Evolutionary conservation across 805 yeast genomes (phyloP), one percentile per base, ranked within the genome.

Genomic region (Starmerella davenportii): DNA sequence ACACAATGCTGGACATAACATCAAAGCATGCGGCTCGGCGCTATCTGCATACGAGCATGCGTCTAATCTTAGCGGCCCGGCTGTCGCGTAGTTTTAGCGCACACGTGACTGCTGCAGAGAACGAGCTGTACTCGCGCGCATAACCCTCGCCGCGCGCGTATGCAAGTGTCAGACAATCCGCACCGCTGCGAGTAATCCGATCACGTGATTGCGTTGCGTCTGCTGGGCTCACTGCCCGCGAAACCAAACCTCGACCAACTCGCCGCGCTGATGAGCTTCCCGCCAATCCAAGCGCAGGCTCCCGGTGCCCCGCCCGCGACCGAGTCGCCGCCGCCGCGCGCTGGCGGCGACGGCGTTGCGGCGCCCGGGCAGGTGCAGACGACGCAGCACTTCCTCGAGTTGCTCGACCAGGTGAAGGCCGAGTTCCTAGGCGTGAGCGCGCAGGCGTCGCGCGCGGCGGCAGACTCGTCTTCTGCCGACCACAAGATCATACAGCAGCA

Each of bases 381-480:
- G 11, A 34, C 43, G 24, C 38, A 41, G 21, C 61, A 64, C 37
- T 54, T 80, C 53, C 71, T 74, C 54, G 96, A 87, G 60, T 69
- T 87, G 45, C 66, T 87, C 51, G 95, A 87, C 36, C 94, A 92
- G 31, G 76, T 87, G 55, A 80, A 82, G 60, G 80, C 76, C 55
- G 98, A 87, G 64, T 85, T 85, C 50, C 87, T 81, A 51, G 71
- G 70, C 47, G 78, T 85, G 37, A 69, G 79, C 45, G 74, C 72
- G 53, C 95, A 87, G 60, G 93, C 95, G 14, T 70, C 84, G 37
- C 70, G 73, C 46, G 80, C 75, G 60, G 73, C 87, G 52, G 73
- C 80, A 58, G 94, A 84, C 58, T 87, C 84, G 63, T 93, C 84
- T 57, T 95, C 85, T 56, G 80, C 74, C 51, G 96, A 87, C 59